Evolutionary conservation across 1,284 basidiomycete species (phyloP).

Genomic region (Ganoderma meredithae): DNA sequence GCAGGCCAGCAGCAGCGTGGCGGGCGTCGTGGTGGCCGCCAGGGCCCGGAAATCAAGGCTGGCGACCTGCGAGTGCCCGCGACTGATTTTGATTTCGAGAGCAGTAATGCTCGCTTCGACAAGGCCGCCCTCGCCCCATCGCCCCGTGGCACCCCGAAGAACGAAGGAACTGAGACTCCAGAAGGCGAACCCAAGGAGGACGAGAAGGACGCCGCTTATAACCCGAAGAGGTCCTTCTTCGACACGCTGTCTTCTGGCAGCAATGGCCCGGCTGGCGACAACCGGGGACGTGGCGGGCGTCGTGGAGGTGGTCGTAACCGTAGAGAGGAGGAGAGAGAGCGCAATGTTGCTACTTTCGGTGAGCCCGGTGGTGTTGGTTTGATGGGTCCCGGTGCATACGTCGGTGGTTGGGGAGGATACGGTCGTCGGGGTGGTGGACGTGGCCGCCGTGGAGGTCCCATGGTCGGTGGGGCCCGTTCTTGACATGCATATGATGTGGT

Average conservation of each 20-base stretch:
- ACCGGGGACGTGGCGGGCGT: constrained; percentile 49
- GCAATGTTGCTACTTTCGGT: constrained; percentile 83
- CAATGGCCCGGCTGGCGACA: constrained; percentile 39
- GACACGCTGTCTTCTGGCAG: constrained; percentile 71
- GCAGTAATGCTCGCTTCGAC: constrained; percentile 78
- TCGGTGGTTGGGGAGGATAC: constrained; percentile 60
- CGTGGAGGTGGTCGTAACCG: constrained; percentile 66
- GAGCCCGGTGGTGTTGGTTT: constrained; percentile 79
- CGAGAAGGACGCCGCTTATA: constrained; percentile 61
- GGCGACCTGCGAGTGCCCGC: constrained; percentile 56
- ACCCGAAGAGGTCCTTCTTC: constrained; percentile 81
- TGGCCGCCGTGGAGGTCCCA: constrained; percentile 42
- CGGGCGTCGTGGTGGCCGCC: constrained; percentile 48
- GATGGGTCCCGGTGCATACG: constrained; percentile 69
- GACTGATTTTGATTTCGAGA: constrained; percentile 81
- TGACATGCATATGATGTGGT: not conserved
- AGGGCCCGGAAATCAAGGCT: constrained; percentile 48
- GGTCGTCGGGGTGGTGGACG: constrained; percentile 52
- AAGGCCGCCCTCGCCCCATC: constrained; percentile 60
- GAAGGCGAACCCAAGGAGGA: constrained; percentile 35
- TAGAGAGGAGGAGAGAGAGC: constrained; percentile 79
- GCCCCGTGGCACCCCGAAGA: constrained; percentile 35
- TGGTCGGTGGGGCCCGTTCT: constrained; percentile 36
- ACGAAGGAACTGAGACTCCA: constrained; percentile 38
- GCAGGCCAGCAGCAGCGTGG: constrained; percentile 41